Percentiles rank a stretch among this genome's conserved stretches.
Evolutionary conservation across 768 basidiomycete species (phyloP).

Genomic region (Goffeauzyma gilvescens): DNA sequence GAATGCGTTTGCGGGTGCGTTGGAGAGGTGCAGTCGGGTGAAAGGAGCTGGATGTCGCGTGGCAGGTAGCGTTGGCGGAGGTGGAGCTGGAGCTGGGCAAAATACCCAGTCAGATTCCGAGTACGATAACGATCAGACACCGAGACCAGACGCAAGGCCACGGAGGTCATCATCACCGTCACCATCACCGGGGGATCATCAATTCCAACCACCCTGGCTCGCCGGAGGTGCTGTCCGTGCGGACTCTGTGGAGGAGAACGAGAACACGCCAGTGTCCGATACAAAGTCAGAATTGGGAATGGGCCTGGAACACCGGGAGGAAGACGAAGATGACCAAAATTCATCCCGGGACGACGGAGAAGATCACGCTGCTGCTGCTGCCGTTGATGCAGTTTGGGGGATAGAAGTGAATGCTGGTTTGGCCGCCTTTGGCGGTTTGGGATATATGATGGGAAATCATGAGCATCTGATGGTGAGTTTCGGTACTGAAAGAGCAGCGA

Average conservation of each 20-base stretch:
- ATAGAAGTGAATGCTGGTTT: slow-evolving; percentile 51
- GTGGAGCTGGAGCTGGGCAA: background rate
- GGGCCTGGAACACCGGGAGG: too few relatives aligned
- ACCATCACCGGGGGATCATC: too few relatives aligned
- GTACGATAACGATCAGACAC: too few relatives aligned
- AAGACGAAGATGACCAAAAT: too few relatives aligned
- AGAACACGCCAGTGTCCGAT: slow-evolving; percentile 80
- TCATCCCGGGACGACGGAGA: too few relatives aligned
- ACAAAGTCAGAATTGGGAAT: too few relatives aligned
- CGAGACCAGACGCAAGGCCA: too few relatives aligned
- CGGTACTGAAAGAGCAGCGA: background rate
- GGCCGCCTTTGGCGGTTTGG: slow-evolving; percentile 69
- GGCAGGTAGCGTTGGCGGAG: background rate
- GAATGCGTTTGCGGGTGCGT: slow-evolving; percentile 64
- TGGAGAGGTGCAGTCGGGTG: slow-evolving; percentile 60
- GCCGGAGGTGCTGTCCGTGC: background rate
- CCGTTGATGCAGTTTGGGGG: too few relatives aligned
- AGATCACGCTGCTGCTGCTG: too few relatives aligned
- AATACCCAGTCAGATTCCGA: too few relatives aligned
- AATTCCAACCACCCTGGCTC: too few relatives aligned
- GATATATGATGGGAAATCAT: slow-evolving; percentile 79
- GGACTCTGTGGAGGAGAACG: slow-evolving; percentile 35
- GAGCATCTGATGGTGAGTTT: slow-evolving; percentile 67
- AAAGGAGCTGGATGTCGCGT: slow-evolving; percentile 7
- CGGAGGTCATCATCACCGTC: too few relatives aligned